Evolutionary conservation across 495 filamentous ascomycete genomes (phyloP), one percentile per base, ranked within the genome.

Genomic region (Durotheca rogersii): DNA sequence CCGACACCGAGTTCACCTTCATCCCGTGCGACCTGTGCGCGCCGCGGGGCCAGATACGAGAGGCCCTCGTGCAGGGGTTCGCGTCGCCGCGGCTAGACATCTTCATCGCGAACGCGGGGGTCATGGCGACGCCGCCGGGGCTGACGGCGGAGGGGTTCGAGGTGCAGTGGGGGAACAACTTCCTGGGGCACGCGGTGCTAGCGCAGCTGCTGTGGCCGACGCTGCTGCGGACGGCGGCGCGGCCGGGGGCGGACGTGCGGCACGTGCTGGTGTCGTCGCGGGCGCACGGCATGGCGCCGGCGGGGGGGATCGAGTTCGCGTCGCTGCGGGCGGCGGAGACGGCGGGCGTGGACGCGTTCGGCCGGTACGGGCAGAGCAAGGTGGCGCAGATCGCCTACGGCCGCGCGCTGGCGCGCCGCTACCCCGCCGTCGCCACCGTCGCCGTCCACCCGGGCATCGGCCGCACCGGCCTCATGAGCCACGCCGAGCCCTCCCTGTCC

Each of bases 361-460:
- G 52, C 6, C 76, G 82, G n/a, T 90, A 90, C 60, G 80, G 72
- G 0, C 77, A 85, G 31, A 75, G 72, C 53, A 89, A 91, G 66
- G 71, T 88, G 3, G 82, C 86, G 10, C 86, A 86, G 54, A 74
- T 88, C 11, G 66, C 87, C 2, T 83, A 79, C 48, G 73, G 79
- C 1, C 55, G 66, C 2, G 77, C 86, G 54, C 70, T 91, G 10
- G 81, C 81, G 0, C 66, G 67, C 11, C 74, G 76, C 2, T 72
- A 85, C 58, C 82, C 81, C 0, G 62, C 72, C 21, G 77, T 87
- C 34, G 74, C 68, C 0, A 74, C 72, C 7, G 68, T 85, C 0
- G 57, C 83, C 0, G 71, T 89, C 0, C 84, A 90, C 43, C 88
- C 89, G 0, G 87, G 88, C 4, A 56, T 81, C 0, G 79, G 89